Evolutionary conservation across 139 green algal species (phyloP).

Genomic region (Closterium sp.): DNA sequence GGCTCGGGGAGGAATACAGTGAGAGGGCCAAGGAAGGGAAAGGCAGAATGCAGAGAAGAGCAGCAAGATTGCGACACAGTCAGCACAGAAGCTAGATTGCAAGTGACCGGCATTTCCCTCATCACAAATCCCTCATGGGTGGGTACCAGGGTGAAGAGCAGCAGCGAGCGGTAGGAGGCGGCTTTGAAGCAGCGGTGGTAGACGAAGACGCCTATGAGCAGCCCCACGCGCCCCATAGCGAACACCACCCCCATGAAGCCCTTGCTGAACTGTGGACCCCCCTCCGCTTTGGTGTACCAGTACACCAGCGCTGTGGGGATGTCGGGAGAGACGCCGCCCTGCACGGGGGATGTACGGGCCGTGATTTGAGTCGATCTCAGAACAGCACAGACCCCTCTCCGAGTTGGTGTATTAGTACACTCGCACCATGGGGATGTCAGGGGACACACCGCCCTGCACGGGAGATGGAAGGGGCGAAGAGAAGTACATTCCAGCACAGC

Average conservation of each 20-base stretch:
- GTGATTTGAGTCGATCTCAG: not conserved
- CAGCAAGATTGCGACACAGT: not conserved
- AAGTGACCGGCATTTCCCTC: not conserved
- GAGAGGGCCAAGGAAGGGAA: not conserved
- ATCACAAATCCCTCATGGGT: slow-evolving; percentile 49
- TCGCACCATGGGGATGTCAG: slow-evolving; percentile 14
- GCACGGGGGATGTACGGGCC: not conserved
- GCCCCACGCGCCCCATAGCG: slow-evolving; percentile 67
- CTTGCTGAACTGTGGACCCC: slow-evolving; percentile 65
- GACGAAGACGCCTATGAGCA: slow-evolving; percentile 67
- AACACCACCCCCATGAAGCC: slow-evolving; percentile 73
- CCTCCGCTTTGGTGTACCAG: slow-evolving; percentile 29
- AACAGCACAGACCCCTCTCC: slow-evolving; percentile 43
- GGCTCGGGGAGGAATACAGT: not conserved
- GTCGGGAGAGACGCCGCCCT: slow-evolving; percentile 24
- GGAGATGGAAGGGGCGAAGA: not conserved
- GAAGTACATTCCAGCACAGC: not conserved
- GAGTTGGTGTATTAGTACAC: slow-evolving; percentile 34
- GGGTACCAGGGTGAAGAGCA: slow-evolving; percentile 30
- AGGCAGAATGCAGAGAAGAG: not conserved
- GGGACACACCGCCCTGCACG: slow-evolving; percentile 12
- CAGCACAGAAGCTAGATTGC: not conserved
- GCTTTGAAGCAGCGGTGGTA: slow-evolving; percentile 79
- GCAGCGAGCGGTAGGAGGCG: slow-evolving; percentile 26
- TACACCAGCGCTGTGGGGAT: slow-evolving; percentile 37